These are phyloP conservation scores for Paecilomyces dactylethromorphus DNA, from an alignment of 2,329 filamentous ascomycete genomes.

Conservation along the genomic window DNA sequence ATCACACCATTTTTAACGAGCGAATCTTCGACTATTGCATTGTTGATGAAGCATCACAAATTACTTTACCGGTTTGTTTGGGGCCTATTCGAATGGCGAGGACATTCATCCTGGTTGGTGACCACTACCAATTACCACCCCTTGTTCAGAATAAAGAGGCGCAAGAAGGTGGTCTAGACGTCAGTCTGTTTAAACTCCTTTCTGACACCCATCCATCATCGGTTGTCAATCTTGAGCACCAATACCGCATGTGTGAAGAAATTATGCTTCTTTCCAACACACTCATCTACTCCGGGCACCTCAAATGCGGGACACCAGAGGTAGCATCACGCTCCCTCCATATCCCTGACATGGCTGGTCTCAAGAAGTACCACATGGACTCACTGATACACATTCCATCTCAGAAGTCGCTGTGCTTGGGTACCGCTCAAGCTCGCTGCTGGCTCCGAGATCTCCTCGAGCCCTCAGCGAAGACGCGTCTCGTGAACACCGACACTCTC, in stretches of 20 bases:
- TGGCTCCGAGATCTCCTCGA: conserved; percentile 70
- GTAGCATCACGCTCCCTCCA: conserved; percentile 64
- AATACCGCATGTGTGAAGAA: conserved; percentile 97
- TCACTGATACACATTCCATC: conserved; percentile 13
- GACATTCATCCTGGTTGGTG: conserved; percentile 90
- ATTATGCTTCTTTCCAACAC: conserved; percentile 92
- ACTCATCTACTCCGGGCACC: conserved; percentile 82
- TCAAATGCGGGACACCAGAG: conserved; percentile 78
- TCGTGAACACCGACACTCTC: conserved; percentile 82
- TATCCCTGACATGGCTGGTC: conserved; percentile 59
- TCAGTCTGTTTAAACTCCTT: conserved; percentile 88
- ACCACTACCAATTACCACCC: conserved; percentile 92
- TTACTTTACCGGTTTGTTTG: conserved; percentile 88
- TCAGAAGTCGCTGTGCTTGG: conserved; percentile 48
- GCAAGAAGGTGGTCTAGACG: conserved; percentile 75
- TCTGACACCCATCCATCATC: conserved; percentile 82
- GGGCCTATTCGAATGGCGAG: conserved; percentile 89
- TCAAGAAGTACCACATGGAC: conserved; percentile 52
- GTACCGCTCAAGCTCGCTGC: conserved; percentile 49
- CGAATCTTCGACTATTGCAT: conserved; percentile 97
- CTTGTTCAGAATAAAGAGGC: conserved; percentile 90
- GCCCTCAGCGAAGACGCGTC: conserved; percentile 67
- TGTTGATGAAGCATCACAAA: conserved; percentile 95
- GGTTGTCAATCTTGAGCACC: conserved; percentile 86
- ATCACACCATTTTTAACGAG: conserved; percentile 79